These are phyloP conservation scores for Thelonectria rubi DNA, from an alignment of 2,329 filamentous ascomycete species.

Conservation along the genomic window DNA sequence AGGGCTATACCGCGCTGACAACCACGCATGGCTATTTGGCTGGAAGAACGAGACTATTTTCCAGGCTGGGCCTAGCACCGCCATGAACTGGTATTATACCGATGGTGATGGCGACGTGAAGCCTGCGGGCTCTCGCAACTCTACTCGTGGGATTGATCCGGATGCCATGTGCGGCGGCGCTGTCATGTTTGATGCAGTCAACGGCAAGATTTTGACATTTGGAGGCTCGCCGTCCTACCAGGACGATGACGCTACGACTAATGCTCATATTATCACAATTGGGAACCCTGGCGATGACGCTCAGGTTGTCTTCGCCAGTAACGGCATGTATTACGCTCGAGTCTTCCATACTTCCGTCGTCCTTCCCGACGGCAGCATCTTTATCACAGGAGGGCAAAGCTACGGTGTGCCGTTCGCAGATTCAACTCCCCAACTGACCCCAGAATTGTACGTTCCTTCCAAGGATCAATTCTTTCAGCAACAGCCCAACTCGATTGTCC, in stretches of 20 bases:
- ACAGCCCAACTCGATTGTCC: conserved; percentile 19
- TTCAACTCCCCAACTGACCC: conserved; percentile 19
- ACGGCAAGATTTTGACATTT: conserved; percentile 63
- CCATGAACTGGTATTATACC: conserved; percentile 65
- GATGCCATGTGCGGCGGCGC: conserved; percentile 64
- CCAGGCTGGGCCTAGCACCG: conserved; percentile 61
- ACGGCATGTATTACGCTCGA: conserved; percentile 39
- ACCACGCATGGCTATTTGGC: conserved; percentile 42
- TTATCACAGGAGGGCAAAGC: conserved; percentile 55
- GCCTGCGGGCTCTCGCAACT: conserved; percentile 38
- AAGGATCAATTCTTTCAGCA: conserved; percentile 25
- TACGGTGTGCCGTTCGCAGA: conserved; percentile 21
- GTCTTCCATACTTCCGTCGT: conserved; percentile 57
- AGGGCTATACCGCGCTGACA: conserved; percentile 55
- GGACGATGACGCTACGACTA: conserved; percentile 50
- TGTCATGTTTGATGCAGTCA: conserved; percentile 67
- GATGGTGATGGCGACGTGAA: conserved; percentile 34
- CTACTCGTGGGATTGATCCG: conserved; percentile 48
- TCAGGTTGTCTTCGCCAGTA: not conserved
- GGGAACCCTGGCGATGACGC: conserved; percentile 22
- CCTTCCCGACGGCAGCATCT: conserved; percentile 58
- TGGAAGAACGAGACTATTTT: conserved; percentile 59
- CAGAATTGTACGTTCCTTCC: conserved; percentile 21
- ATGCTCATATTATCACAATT: conserved; percentile 61
- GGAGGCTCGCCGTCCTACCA: conserved; percentile 61